These are phyloP conservation scores for Microcos paniculata DNA, from an alignment of 345 rosid species.

Conservation along the genomic window DNA sequence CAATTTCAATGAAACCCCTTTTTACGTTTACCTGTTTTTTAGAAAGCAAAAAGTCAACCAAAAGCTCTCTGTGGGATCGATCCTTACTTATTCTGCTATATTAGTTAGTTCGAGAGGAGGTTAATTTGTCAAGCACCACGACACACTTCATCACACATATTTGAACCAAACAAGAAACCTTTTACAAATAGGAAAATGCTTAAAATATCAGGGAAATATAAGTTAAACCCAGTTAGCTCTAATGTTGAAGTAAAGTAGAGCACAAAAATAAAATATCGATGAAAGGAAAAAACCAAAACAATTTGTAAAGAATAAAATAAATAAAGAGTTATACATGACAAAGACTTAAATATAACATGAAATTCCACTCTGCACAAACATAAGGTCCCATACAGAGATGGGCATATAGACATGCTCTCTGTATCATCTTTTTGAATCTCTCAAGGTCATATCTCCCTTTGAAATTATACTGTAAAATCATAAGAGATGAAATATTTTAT, in stretches of 20 bases:
- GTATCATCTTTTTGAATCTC: conserved; percentile 79
- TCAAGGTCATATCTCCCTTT: conserved; percentile 96
- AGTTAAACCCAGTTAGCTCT: background rate
- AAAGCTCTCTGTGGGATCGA: too few relatives aligned
- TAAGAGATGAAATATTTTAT: background rate
- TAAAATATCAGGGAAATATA: conserved; percentile 7
- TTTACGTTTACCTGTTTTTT: too few relatives aligned
- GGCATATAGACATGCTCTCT: conserved; percentile 89
- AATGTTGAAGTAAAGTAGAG: background rate
- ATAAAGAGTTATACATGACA: background rate
- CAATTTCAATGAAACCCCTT: too few relatives aligned
- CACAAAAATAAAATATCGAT: background rate
- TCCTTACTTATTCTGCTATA: too few relatives aligned
- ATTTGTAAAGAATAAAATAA: background rate
- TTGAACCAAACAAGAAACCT: conserved; percentile 99
- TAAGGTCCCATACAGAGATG: conserved; percentile 98
- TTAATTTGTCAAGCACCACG: too few relatives aligned
- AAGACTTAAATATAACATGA: conserved; percentile 56
- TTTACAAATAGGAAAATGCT: conserved; percentile 38
- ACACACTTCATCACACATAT: too few relatives aligned
- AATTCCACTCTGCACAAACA: conserved; percentile 99
- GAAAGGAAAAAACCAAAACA: background rate
- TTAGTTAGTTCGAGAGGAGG: too few relatives aligned
- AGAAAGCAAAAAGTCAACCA: too few relatives aligned
- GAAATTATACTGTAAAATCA: conserved; percentile 61